Conservation (phyloP, 805 yeast species). For the Komagataella pseudopastoris region DNA sequence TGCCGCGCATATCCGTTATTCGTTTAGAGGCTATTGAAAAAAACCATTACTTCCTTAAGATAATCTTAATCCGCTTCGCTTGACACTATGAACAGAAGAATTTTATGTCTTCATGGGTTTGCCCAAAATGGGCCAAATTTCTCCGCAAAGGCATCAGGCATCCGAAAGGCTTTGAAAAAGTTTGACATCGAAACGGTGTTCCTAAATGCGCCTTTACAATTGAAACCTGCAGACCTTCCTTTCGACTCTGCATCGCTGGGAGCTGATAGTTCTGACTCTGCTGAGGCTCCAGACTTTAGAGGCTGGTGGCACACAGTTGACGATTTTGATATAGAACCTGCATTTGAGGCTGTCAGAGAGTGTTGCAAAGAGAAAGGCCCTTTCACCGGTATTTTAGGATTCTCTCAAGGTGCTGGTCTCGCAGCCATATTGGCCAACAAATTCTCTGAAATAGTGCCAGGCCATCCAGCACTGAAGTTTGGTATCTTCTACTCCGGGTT, state of each 20-base stretch:
- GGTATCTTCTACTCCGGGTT: slow-evolving; percentile 66
- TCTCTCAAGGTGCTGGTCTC: slow-evolving; percentile 90
- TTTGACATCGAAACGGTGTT: slow-evolving; percentile 60
- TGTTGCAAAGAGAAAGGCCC: slow-evolving; percentile 56
- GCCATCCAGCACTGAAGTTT: slow-evolving; percentile 43
- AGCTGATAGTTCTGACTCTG: slow-evolving; percentile 28
- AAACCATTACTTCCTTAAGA: too few relatives aligned
- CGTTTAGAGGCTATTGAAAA: not conserved
- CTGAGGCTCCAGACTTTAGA: slow-evolving; percentile 17
- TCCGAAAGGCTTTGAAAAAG: slow-evolving; percentile 58
- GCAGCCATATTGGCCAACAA: slow-evolving; percentile 56
- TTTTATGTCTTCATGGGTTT: slow-evolving; percentile 86
- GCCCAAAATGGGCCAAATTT: slow-evolving; percentile 76
- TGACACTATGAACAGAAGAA: slow-evolving; percentile 22
- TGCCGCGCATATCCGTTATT: not conserved
- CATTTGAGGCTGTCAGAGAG: slow-evolving; percentile 36
- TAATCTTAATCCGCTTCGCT: not conserved
- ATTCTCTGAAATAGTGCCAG: slow-evolving; percentile 39
- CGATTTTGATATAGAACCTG: slow-evolving; percentile 18
- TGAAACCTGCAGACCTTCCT: slow-evolving; percentile 64
- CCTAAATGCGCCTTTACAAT: slow-evolving; percentile 62
- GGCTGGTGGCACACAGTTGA: slow-evolving; percentile 60
- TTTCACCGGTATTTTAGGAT: slow-evolving; percentile 79
- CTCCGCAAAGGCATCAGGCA: slow-evolving; percentile 80
- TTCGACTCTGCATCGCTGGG: slow-evolving; percentile 36